phyloP scores from a whole-genome alignment of 768 basidiomycete species.

The Rhodocollybia butyracea region DNA sequence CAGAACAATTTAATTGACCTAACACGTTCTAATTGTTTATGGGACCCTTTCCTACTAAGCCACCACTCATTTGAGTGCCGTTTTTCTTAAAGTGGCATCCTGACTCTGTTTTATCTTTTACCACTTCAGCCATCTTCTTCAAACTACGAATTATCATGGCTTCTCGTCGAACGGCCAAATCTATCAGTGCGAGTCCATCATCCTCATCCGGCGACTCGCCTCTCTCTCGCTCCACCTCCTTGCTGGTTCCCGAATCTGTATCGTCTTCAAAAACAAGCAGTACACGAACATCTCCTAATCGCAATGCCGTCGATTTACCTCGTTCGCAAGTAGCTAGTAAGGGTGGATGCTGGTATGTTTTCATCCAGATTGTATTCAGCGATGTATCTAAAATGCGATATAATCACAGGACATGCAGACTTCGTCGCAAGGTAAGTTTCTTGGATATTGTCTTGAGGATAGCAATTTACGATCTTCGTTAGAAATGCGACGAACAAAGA shows the following conservation, averaged over 20 bases:
- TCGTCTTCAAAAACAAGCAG: conserved; percentile 31
- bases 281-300: conserved; percentile 44
- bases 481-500: conserved; percentile 91
- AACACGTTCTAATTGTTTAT: not conserved
- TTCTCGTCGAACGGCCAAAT: conserved; percentile 47
- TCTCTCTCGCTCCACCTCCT: conserved; percentile 32
- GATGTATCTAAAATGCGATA: conserved; percentile 10
- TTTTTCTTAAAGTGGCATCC: conserved; percentile 17
- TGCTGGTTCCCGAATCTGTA: conserved; percentile 32
- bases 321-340: conserved; percentile 55
- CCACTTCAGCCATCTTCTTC: conserved; percentile 15
- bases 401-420: conserved; percentile 68
- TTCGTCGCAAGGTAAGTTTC: conserved; percentile 67
- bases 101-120: conserved; percentile 20
- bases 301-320: conserved; percentile 46
- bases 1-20: no score
- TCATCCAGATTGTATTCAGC: conserved; percentile 4
- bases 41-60: conserved; percentile 14
- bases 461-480: conserved; percentile 13
- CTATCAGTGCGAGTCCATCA: conserved; percentile 49
- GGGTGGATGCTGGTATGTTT: conserved; percentile 77
- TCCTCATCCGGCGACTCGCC: conserved; percentile 44
- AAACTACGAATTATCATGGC: conserved; percentile 23
- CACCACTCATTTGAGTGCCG: not conserved
- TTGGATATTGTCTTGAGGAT: not conserved